Evolutionary conservation across 768 basidiomycete species (phyloP), one percentile per base, ranked within the genome.

Genomic region (Chalciporus chontae): DNA sequence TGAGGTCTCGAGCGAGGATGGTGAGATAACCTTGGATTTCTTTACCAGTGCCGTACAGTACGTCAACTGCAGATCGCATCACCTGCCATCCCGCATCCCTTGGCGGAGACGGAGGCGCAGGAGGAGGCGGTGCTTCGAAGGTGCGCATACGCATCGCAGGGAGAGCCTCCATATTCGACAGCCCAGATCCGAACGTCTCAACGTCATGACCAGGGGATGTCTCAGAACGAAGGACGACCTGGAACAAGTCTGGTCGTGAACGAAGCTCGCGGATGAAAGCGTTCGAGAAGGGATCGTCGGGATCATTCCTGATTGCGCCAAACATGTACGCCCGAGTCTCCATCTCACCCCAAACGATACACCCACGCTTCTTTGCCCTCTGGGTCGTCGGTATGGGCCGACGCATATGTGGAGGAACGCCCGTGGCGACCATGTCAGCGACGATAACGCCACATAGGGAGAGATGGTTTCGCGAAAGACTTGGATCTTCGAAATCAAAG

Each of bases 241-340:
- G 55, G 41, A 70, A 70, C 2, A 67, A 50, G 29, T 70, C 65
- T 2, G 65, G 69, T 6, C 64, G 61, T 1, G 56, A 57, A n/a
- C 62, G 56, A 15, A 70, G 61, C 18, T 68, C 64, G 18, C 48
- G 43, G 1, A 70, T 43, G 31, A 70, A 70, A 8, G 61, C 58
- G 0, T 51, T 40, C 4, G 57, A 51, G 39, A 70, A 69, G 0
- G 38, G 24, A 43, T 68, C 62, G 45, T 68, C 62, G 1, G 43
- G 56, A 14, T 69, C 63, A 43, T 64, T 57, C 23, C 57, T 56
- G 23, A 70, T 21, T 5, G 68, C 69, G 2, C 69, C 68, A 24
- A 70, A 70, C 45, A 70, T 56, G 47, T 64, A 59, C 4, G 53
- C 45, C 8, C 68, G 57, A 2, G 14, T 9, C 29, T 66, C 57